Evolutionary conservation across 2,329 filamentous ascomycete species (phyloP), one percentile per base, ranked within the genome.

Genomic region (Fusarium zealandicum): DNA sequence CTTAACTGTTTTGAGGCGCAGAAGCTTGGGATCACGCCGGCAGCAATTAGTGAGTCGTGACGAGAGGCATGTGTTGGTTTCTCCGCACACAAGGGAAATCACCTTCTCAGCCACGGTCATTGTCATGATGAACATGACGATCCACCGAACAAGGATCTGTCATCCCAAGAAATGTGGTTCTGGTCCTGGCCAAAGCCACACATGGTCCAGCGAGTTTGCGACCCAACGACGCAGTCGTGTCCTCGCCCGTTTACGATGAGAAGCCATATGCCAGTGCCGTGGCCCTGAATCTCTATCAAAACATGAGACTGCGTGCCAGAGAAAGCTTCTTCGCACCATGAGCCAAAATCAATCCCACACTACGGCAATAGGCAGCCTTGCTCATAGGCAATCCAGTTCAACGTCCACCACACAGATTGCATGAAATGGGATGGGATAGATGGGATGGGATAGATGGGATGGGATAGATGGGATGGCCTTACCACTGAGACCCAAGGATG

Each of bases 291-390:
- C 54, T 57, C 55, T 31, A 48, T 59, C 59, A 48, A 56, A 59
- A 56, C 54, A 63, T 55, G 41, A 62, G 54, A 46, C 59, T 63
- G 59, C 39, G 42, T 48, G 16, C 49, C 46, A 45, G 57, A 63
- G 59, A 54, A 55, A 60, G 61, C 61, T 55, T 63, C 64, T 64
- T 64, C 63, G 64, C 55, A 67, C 37, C 47, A 57, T 62, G 47
- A 51, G 60, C 47, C 60, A 59, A 61, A 61, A 66, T 65, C 51
- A 59, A 58, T 56, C 59, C 48, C 48, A 59, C 53, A 32, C 54
- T 63, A 51, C 53, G 52, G 56, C 62, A 57, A 25, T 46, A 47
- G 48, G 48, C 36, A 53, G 51, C 44, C 51, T 50, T 37, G 58
- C 36, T 37, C 53, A 55, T 48, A 41, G 35, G 50, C 32, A 45